Evolutionary conservation across 768 basidiomycete species (phyloP).

Genomic region (Tulasnella sp.): DNA sequence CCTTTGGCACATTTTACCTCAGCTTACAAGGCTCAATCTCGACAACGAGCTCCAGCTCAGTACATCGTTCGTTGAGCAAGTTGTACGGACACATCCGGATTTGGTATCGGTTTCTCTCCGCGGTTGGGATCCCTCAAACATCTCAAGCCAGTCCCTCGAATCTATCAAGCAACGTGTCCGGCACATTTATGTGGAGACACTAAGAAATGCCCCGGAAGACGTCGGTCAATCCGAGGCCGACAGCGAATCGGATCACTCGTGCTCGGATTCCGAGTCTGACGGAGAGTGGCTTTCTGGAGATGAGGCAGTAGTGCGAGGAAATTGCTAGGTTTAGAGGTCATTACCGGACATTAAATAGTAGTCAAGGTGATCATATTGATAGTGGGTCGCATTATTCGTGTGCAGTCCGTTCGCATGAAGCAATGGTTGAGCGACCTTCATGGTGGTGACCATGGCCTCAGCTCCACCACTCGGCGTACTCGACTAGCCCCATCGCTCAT

Average conservation of each 20-base stretch:
- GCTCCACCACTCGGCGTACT: too few species aligned
- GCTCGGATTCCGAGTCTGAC: background rate
- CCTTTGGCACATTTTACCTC: background rate
- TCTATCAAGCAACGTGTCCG: background rate
- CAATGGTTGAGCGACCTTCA: too few species aligned
- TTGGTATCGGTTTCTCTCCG: background rate
- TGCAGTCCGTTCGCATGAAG: too few species aligned
- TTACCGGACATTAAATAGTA: background rate
- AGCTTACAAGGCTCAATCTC: background rate
- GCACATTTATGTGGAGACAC: background rate
- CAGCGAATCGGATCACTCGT: background rate
- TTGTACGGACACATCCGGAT: background rate
- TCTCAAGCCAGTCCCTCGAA: background rate
- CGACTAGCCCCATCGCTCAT: too few species aligned
- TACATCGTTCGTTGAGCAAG: background rate
- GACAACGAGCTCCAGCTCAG: background rate
- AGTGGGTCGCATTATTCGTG: too few species aligned
- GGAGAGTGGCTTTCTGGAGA: slow-evolving; percentile 6
- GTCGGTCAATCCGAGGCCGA: background rate
- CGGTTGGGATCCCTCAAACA: background rate
- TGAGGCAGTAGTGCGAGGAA: background rate
- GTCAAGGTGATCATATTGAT: background rate
- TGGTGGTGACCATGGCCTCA: too few species aligned
- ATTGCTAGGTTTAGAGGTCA: background rate
- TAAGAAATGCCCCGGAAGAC: background rate